Base-by-base conservation (phyloP, 208 protist genomes). In the Acanthamoeba polyphaga region DNA sequence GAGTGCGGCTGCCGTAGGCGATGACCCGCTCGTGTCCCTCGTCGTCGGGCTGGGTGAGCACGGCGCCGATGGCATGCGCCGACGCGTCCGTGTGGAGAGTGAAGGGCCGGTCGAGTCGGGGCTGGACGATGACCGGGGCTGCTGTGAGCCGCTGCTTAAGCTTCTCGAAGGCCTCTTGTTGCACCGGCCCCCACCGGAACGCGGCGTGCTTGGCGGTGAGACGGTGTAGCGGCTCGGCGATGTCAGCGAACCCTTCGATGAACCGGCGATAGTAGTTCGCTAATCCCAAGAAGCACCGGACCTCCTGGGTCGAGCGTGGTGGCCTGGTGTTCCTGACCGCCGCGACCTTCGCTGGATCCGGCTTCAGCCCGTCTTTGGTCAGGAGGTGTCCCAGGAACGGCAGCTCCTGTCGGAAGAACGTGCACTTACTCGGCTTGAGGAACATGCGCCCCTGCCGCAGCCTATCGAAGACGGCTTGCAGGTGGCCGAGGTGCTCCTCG, bases 11-110 rank as follows among this genome's bases (percentile, higher is more conserved):
- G 24, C 17, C 66, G 49, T 94, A 94, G 53, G 15, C 43, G 24
- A 94, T 49, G 58, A 94, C 62, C n/a, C 46, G 22, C 19, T 94
- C 1, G 3, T 10, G n/a, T 17, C 90, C 62, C 12, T 12, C 3
- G 4, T 94, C 49, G 13, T 85, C 66, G 0, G n/a, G 38, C 22
- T 95, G 70, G 12, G 72, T 38, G 2, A 95, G 74, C 55, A 95
- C 55, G 0, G 92, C 92, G 0, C 78, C 3, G 34, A 90, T 74
- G 2, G 43, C 43, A 9, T 58, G 10, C 4, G 53, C 29, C 2
- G 92, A 95, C 0, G 92, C 92, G 64, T 95, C 60, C 6, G 12
- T 88, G 72, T 95, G 72, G 0, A 95, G 64, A 24, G 27, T n/a
- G 29, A 64, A 95, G 8, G 43, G 72, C 38, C 13, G 68, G 29